Evolutionary conservation across 2,329 filamentous ascomycete genomes (phyloP), one percentile per base, ranked within the genome.

Genomic region (Aspergillus tanneri): DNA sequence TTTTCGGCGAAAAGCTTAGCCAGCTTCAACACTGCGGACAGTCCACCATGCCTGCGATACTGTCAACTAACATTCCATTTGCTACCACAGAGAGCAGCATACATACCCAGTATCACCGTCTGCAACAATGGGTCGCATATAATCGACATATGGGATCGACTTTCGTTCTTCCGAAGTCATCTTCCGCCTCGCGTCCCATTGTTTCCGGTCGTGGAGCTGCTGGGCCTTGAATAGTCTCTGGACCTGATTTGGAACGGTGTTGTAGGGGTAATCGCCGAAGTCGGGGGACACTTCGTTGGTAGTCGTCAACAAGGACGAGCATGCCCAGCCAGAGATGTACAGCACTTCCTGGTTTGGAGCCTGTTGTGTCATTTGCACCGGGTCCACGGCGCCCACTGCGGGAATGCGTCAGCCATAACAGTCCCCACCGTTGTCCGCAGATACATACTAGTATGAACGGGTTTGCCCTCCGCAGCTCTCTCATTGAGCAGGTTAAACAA

Each of bases 331-430:
- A 0, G 91, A 96, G 54, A 99, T 79, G 72, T 99, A 99, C 37
- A 99, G 80, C 14, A 96, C 88, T 69, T 99, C 92, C 68, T 97
- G 93, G 73, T 97, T 88, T 5, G 88, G 83, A 12, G 93, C 93
- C 76, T 97, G 93, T 71, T 99, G 93, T 40, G 93, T 96, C 93
- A 99, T 97, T 74, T 99, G 93, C 9, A 97, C 85, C n/a, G 93
- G 93, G 66, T 99, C 93, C 72, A 99, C 95, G 51, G 91, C 93
- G 60, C 93, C 93, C 87, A 99, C 88, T 92, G 43, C 34, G 16
- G 32, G n/a, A 34, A 16, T 28, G 14, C 9, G 4, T 18, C 30
- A n/a, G 49, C 62, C 46, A 60, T 4, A 3, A 0, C 3, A 3
- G 32, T 24, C 12, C 10, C 7, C 6, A 3, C 19, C 10, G 19